Evolutionary conservation across 2,329 filamentous ascomycete genomes (phyloP).

Genomic region (Lasiodiplodia gonubiensis): DNA sequence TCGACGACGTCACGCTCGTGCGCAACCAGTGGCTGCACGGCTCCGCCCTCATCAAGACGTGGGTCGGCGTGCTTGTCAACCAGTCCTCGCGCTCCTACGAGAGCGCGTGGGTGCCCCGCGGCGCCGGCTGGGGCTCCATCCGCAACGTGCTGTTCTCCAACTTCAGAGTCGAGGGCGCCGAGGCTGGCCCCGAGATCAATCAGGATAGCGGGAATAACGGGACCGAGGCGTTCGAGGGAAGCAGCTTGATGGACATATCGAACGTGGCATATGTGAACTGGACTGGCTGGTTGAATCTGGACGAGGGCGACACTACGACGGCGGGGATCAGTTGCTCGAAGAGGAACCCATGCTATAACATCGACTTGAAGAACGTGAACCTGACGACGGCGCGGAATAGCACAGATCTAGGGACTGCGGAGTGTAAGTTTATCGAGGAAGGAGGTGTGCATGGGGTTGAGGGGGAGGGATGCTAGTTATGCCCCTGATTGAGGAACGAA

Average conservation of each 20-base stretch:
- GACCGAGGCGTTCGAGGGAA: constrained; percentile 54
- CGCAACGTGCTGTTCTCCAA: constrained; percentile 59
- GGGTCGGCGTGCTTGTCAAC: constrained; percentile 56
- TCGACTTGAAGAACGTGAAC: constrained; percentile 52
- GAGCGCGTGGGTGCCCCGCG: constrained; percentile 54
- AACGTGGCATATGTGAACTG: constrained; percentile 60
- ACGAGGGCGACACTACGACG: constrained; percentile 41
- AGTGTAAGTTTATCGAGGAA: constrained; percentile 45
- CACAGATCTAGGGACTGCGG: constrained; percentile 41
- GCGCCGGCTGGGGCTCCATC: constrained; percentile 61
- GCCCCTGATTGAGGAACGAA: background rate
- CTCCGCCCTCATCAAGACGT: constrained; percentile 63
- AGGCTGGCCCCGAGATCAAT: constrained; percentile 51
- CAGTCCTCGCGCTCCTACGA: constrained; percentile 53
- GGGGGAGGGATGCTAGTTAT: constrained; percentile 31
- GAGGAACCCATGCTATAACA: constrained; percentile 58
- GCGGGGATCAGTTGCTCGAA: constrained; percentile 56
- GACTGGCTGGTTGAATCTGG: constrained; percentile 50
- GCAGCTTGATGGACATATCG: constrained; percentile 57
- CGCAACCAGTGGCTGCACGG: constrained; percentile 55
- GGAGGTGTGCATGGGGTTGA: constrained; percentile 49
- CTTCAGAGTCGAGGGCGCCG: constrained; percentile 56
- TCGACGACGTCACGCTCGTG: constrained; percentile 55
- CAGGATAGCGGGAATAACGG: constrained; percentile 60
- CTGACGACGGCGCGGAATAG: constrained; percentile 42